phyloP scores from a whole-genome alignment of 2,329 filamentous ascomycete species.

The Trichoderma aggressivum region DNA sequence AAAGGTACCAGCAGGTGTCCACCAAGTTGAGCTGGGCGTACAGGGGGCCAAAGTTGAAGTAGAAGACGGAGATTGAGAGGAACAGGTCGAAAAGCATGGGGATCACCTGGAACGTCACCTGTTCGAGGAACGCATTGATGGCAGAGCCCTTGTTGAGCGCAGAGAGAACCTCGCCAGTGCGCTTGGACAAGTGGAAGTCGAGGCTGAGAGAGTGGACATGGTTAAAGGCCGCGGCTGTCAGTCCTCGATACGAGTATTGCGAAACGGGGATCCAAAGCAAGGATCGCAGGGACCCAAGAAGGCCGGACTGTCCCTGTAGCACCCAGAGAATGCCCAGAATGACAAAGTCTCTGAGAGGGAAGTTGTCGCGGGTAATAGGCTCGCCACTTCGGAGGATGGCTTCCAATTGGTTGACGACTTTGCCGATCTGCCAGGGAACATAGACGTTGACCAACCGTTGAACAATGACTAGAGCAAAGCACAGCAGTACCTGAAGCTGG shows the following conservation, averaged over 20 bases:
- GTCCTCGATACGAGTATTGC: slow-evolving; percentile 91
- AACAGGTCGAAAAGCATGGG: slow-evolving; percentile 91
- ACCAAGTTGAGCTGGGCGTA: slow-evolving; percentile 87
- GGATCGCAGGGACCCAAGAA: slow-evolving; percentile 77
- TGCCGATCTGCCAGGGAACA: slow-evolving; percentile 77
- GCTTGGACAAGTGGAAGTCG: slow-evolving; percentile 95
- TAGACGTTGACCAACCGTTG: slow-evolving; percentile 84
- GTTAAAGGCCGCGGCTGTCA: slow-evolving; percentile 94
- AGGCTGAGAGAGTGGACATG: slow-evolving; percentile 93
- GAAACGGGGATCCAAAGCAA: slow-evolving; percentile 94
- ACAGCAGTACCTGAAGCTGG: slow-evolving; percentile 75
- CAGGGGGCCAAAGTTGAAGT: slow-evolving; percentile 58
- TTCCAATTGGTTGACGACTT: slow-evolving; percentile 72
- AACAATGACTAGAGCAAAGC: slow-evolving; percentile 73
- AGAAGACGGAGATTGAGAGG: slow-evolving; percentile 77
- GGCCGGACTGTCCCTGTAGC: slow-evolving; percentile 82
- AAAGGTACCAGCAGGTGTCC: slow-evolving; percentile 93
- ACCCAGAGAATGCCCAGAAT: slow-evolving; percentile 67
- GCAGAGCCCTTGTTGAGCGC: slow-evolving; percentile 93
- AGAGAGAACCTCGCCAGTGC: slow-evolving; percentile 92
- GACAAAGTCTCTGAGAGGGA: slow-evolving; percentile 36
- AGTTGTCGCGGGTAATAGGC: slow-evolving; percentile 33
- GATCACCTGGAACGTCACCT: slow-evolving; percentile 91
- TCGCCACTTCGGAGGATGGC: slow-evolving; percentile 42
- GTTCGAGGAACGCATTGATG: slow-evolving; percentile 95